Conservation (phyloP, 257 asterid species). For the Haberlea rhodopensis region DNA sequence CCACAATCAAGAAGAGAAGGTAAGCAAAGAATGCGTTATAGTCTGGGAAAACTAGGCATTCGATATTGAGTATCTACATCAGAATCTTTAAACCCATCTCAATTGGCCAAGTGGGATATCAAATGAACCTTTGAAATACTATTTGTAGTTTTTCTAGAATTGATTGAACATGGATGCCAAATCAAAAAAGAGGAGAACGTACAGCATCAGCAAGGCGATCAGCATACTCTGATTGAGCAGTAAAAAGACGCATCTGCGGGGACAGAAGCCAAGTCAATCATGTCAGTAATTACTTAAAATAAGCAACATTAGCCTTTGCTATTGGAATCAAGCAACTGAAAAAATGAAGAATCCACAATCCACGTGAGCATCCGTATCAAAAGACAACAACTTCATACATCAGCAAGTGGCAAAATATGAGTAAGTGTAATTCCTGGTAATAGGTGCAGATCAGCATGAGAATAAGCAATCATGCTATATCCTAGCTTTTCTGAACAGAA, state of each 20-base stretch:
- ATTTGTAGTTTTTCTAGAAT: background rate
- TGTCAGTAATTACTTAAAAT: slow-evolving; percentile 18
- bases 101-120: background rate
- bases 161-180: background rate
- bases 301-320: slow-evolving; percentile 10
- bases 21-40: background rate
- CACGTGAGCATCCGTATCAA: slow-evolving; percentile 11
- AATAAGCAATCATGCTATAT: slow-evolving; percentile 18
- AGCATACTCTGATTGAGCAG: slow-evolving; percentile 78
- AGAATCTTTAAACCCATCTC: background rate
- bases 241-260: slow-evolving; percentile 86
- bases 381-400: slow-evolving; percentile 9
- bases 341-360: background rate
- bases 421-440: background rate
- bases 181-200: slow-evolving; percentile 35
- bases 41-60: slow-evolving; percentile 3
- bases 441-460: slow-evolving; percentile 6
- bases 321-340: slow-evolving; percentile 5
- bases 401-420: slow-evolving; percentile 7
- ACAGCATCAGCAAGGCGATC: slow-evolving; percentile 94
- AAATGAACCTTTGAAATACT: too few species aligned
- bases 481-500: too few species aligned
- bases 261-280: slow-evolving; percentile 25
- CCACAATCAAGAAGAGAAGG: slow-evolving; percentile 16
- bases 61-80: slow-evolving; percentile 5